A percentile compares a stretch with the other conserved stretches of the same genome.
phyloP scores from a whole-genome alignment of 2,329 filamentous ascomycete genomes.

The Venturia nashicola region DNA sequence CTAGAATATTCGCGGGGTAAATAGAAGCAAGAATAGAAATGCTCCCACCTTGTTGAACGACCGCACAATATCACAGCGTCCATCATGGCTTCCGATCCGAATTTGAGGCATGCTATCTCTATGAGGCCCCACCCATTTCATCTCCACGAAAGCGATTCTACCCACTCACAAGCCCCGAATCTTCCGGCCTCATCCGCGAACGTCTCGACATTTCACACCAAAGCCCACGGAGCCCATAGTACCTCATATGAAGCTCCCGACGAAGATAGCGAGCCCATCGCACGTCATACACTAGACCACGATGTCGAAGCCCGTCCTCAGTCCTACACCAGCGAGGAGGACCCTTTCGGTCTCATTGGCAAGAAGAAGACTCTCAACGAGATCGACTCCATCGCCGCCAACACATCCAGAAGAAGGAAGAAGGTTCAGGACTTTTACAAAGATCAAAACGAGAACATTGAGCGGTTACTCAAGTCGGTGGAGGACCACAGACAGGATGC shows the following conservation, averaged over 20 bases:
- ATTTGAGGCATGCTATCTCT: conserved; percentile 36
- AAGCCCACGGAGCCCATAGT: conserved; percentile 21
- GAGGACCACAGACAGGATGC: conserved; percentile 81
- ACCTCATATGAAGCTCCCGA: conserved; percentile 26
- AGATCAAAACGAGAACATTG: conserved; percentile 84
- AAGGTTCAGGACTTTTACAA: conserved; percentile 75
- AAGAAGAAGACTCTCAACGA: conserved; percentile 68
- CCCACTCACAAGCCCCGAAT: conserved; percentile 9
- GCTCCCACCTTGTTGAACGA: no score
- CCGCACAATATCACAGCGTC: no score
- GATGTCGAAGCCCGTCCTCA: conserved; percentile 41
- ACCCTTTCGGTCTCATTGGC: conserved; percentile 69
- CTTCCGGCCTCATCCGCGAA: conserved; percentile 14
- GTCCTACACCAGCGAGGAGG: conserved; percentile 50
- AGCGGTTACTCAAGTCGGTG: conserved; percentile 81
- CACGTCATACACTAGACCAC: conserved; percentile 18
- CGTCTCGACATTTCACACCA: conserved; percentile 16
- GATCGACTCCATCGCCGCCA: conserved; percentile 65
- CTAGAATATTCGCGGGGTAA: no score
- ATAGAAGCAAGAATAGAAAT: no score
- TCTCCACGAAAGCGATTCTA: conserved; percentile 21
- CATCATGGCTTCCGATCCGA: conserved; percentile 24
- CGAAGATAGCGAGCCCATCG: conserved; percentile 17
- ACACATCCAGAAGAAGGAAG: conserved; percentile 63
- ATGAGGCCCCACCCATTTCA: conserved; percentile 35